Percentiles rank a stretch among this genome's conserved stretches.
phyloP scores from a whole-genome alignment of 495 filamentous ascomycete genomes.

The Penicillium ochrochloron region DNA sequence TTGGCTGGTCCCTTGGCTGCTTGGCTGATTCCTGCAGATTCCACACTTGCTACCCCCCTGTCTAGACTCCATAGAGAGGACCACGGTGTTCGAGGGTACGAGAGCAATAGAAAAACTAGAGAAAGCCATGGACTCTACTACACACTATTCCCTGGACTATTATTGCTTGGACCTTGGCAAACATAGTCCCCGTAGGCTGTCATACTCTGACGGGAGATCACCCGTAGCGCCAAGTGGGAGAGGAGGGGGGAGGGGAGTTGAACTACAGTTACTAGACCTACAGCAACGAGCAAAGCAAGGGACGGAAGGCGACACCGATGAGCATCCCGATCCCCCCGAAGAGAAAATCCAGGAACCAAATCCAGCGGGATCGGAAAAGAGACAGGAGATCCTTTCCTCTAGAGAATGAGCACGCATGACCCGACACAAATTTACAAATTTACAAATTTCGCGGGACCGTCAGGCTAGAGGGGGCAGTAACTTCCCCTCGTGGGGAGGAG shows the following conservation, averaged over 20 bases:
- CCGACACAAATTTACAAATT: slow-evolving; percentile 22
- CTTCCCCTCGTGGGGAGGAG: background rate
- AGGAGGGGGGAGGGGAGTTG: background rate
- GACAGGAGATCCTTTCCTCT: slow-evolving; percentile 33
- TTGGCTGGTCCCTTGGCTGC: slow-evolving; percentile 12
- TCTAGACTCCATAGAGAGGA: no score
- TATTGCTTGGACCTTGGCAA: background rate
- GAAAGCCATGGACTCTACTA: background rate
- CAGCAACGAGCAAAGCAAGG: background rate
- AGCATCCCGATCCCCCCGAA: background rate
- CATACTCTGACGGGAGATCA: slow-evolving; percentile 21
- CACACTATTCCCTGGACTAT: background rate
- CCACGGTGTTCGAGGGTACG: background rate
- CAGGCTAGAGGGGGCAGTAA: slow-evolving; percentile 7
- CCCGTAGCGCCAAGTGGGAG: slow-evolving; percentile 9
- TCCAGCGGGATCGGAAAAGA: slow-evolving; percentile 9
- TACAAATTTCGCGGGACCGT: slow-evolving; percentile 22
- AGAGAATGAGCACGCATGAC: slow-evolving; percentile 33
- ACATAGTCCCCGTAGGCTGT: slow-evolving; percentile 3
- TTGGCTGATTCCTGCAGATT: slow-evolving; percentile 3
- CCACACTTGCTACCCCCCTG: background rate
- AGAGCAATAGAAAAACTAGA: background rate
- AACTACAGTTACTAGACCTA: background rate
- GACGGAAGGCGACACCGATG: background rate
- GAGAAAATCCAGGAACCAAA: background rate